These are phyloP conservation scores for Pythium utonaiense DNA, from an alignment of 352 stramenopile species.

Conservation along the genomic window DNA sequence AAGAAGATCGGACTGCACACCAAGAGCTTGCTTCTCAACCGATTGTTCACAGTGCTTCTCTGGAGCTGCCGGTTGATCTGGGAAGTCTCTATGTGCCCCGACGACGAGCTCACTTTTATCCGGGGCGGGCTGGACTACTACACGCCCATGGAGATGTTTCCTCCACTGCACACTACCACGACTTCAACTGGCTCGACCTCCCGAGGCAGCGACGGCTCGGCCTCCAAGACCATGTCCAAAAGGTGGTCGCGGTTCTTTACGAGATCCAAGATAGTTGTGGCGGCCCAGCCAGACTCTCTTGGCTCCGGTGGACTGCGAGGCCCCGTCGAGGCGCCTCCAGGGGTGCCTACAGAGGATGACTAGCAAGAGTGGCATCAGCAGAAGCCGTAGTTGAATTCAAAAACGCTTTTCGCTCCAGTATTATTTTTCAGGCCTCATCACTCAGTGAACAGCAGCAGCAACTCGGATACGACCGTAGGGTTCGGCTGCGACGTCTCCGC, in stretches of 20 bases:
- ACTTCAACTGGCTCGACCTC: background rate
- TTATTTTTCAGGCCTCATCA: no score
- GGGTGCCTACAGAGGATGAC: background rate
- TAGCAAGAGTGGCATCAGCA: no score
- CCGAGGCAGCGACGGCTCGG: background rate
- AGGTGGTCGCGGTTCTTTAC: background rate
- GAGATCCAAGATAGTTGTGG: background rate
- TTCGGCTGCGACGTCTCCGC: no score
- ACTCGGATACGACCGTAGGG: no score
- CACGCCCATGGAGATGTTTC: conserved; percentile 45
- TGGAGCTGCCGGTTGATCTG: conserved; percentile 39
- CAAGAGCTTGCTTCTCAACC: conserved; percentile 41
- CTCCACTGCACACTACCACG: conserved; percentile 9
- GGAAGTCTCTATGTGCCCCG: conserved; percentile 26
- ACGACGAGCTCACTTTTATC: conserved; percentile 39
- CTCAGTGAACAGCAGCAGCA: no score
- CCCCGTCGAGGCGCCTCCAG: background rate
- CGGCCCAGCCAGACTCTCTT: background rate
- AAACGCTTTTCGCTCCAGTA: no score
- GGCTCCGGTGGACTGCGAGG: background rate
- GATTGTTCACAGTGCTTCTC: conserved; percentile 39
- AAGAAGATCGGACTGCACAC: conserved; percentile 27
- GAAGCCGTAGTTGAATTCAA: no score
- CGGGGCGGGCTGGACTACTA: conserved; percentile 42
- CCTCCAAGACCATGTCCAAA: background rate